Evolutionary conservation across 768 basidiomycete species (phyloP), one percentile per base, ranked within the genome.

Genomic region (Coprinopsis strossmayeri): DNA sequence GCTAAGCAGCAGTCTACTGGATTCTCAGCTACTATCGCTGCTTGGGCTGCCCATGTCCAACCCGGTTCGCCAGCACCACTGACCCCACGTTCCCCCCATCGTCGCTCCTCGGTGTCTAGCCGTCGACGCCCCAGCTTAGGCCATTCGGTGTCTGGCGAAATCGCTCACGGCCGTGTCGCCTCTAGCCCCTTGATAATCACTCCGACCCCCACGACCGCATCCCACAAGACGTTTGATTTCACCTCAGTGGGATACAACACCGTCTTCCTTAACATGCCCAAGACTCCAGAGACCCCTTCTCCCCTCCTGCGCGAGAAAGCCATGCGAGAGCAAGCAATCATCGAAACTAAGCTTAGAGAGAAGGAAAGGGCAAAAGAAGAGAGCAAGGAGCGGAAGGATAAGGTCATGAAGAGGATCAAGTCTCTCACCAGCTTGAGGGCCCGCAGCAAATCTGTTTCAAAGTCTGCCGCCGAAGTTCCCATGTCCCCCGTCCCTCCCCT

Each of bases 41-140:
- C 76, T 32, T 89, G 86, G 86, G 82, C 78, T 3, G 65, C 77
- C 17, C 70, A 67, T 53, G 82, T 88, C 47, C 78, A 82, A 49
- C 86, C 85, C 3, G 85, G 84, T 4, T 81, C 84, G 13, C 84
- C 85, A 2, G 69, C 69, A 2, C 66, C 74, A 1, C 56, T 58
- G 11, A 28, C 43, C 21, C 43, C 43, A 7, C 30, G 27, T 25
- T 72, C 72, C 3, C 69, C 68, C 17, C 64, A 65, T 35, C 67
- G 68, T 24, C 59, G 71, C 4, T 58, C 60, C 0, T 67, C 63
- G 38, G 40, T 53, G 20, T 55, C 56, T 26, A 53, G 53, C 48
- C 48, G 50, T 20, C 43, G 52, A 40, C 49, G 61, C 24, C 34
- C 60, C 3, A 59, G 50, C 39, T 32, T 49, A 10, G 46, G 46